Base-by-base conservation (phyloP, 1,284 basidiomycete species). In the Ceratobasidium sp. region DNA sequence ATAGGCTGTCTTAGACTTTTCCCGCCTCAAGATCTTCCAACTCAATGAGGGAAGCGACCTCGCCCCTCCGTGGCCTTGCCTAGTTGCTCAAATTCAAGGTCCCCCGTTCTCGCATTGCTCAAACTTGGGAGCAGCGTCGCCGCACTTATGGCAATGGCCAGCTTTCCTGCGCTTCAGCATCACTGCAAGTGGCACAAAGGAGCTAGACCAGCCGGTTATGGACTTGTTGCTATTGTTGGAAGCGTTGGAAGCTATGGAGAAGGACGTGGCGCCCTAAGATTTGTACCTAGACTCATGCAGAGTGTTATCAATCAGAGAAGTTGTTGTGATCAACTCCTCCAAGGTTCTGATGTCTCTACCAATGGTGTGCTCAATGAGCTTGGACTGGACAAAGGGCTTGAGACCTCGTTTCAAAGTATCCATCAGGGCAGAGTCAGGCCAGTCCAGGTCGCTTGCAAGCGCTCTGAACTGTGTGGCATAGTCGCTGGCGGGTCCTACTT, bases 1-100 rank as follows among this genome's bases (percentile, higher is more conserved):
- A 60, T 60, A 37, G 56, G 56, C 56, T 60, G 31, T 31, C 28
- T 60, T n/a, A 60, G 56, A n/a, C 56, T 60, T 60, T 33, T 60
- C 56, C 31, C 33, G 17, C 10, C 10, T 35, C 56, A 7, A 37
- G 56, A 10, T 35, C 56, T 10, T 60, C 33, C 33, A 37, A 20
- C 7, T 60, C 56, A 60, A 60, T 33, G 8, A 56, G 7, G 23
- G 8, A 5, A 7, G 26, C 53, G 8, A 56, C 53, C 17, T 17
- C 11, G 4, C 53, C 53, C 10, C 26, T 26, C 8, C 26, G 8
- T 6, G 53, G 26, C n/a, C n/a, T n/a, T n/a, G n/a, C n/a, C n/a
- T n/a, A 28, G 8, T 56, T 28, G 7, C 31, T 8, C 6, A 28
- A 8, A 23, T 31, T 56, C 23, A 56, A 6, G 8, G 8, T 56